Evolutionary conservation across 1,139 yeast genomes (phyloP).

Genomic region (Hemisphaericaspora lyxosophila): DNA sequence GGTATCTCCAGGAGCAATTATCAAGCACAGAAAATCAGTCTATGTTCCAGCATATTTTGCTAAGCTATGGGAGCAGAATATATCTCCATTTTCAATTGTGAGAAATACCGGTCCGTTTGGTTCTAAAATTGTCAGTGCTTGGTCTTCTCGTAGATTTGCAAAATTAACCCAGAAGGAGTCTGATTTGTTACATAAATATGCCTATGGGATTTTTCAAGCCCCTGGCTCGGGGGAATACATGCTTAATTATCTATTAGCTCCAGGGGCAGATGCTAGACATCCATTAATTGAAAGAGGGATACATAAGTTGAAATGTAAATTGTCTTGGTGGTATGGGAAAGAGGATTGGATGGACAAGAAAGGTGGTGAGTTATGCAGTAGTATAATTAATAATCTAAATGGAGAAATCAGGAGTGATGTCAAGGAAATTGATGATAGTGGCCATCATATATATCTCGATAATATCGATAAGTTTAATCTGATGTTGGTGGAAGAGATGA

Average conservation of each 20-base stretch:
- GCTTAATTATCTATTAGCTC: slow-evolving; percentile 64
- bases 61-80: slow-evolving; percentile 65
- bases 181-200: slow-evolving; percentile 55
- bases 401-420: slow-evolving; percentile 38
- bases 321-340: slow-evolving; percentile 71
- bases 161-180: slow-evolving; percentile 43
- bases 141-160: slow-evolving; percentile 69
- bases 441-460: slow-evolving; percentile 74
- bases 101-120: slow-evolving; percentile 67
- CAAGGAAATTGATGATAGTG: slow-evolving; percentile 51
- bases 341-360: slow-evolving; percentile 74
- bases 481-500: slow-evolving; percentile 39
- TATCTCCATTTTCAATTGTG: slow-evolving; percentile 69
- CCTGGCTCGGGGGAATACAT: slow-evolving; percentile 78
- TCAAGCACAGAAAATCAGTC: slow-evolving; percentile 41
- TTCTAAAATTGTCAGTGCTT: slow-evolving; percentile 71
- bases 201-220: slow-evolving; percentile 69
- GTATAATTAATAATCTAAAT: slow-evolving; percentile 29
- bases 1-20: slow-evolving; percentile 68
- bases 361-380: slow-evolving; percentile 52
- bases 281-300: slow-evolving; percentile 57
- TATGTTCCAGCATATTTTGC: slow-evolving; percentile 63
- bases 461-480: slow-evolving; percentile 52
- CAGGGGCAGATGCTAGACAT: slow-evolving; percentile 72
- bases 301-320: slow-evolving; percentile 48